These are phyloP conservation scores for Cenococcum geophilum DNA, from an alignment of 495 filamentous ascomycete species.

Conservation along the genomic window DNA sequence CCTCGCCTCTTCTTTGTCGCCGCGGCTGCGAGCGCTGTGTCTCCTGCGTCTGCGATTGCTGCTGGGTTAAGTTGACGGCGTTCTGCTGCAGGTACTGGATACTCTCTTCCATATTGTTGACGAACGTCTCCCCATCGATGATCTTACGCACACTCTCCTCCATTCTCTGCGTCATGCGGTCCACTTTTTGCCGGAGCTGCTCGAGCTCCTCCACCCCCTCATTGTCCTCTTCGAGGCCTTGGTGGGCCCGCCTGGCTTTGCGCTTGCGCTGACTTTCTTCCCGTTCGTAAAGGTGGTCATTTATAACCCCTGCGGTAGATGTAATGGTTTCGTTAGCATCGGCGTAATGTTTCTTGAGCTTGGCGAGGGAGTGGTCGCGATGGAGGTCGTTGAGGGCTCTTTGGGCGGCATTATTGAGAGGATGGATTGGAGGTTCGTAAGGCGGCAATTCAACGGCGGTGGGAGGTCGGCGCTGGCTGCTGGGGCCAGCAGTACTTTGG, in stretches of 20 bases:
- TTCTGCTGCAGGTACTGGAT: conserved; percentile 13
- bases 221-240: conserved; percentile 13
- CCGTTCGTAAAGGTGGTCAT: conserved; percentile 29
- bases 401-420: conserved; percentile 34
- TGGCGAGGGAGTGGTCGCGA: conserved; percentile 11
- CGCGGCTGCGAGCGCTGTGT: conserved; percentile 6
- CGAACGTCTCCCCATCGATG: conserved; percentile 33
- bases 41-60: conserved; percentile 9
- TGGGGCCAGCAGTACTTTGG: conserved; percentile 5
- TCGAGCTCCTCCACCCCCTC: conserved; percentile 19
- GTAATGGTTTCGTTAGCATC: conserved; percentile 24
- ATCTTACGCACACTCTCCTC: conserved; percentile 37
- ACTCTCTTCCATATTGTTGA: conserved; percentile 24
- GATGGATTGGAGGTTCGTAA: conserved; percentile 35
- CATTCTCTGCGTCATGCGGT: conserved; percentile 36
- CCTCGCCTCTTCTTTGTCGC: conserved; percentile 6
- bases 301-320: conserved; percentile 30
- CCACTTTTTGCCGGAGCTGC: conserved; percentile 31
- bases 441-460: conserved; percentile 22
- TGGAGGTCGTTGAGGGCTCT: conserved; percentile 18
- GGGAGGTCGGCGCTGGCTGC: not conserved
- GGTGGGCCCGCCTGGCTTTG: conserved; percentile 20
- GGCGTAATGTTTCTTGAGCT: conserved; percentile 27
- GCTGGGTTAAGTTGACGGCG: conserved; percentile 18
- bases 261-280: conserved; percentile 21